These are phyloP conservation scores for Helianthus annuus DNA, from an alignment of 129 eudicot genomes.

Conservation along the genomic window HanXRQr2.0-SUNRISE NC_035442.2:169397781-169398280, in stretches of 20 bases:
- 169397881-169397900: slow-evolving; percentile 18
- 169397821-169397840: too few relatives aligned
- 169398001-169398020: slow-evolving; percentile 25
- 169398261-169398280: too few relatives aligned
- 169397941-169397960: slow-evolving; percentile 29
- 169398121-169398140: too few relatives aligned
- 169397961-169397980: slow-evolving; percentile 38
- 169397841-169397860: not conserved
- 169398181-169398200: too few relatives aligned
- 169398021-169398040: slow-evolving; percentile 15
- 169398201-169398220: too few relatives aligned
- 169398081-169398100: not conserved
- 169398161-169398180: not conserved
- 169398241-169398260: too few relatives aligned
- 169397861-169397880: slow-evolving; percentile 1
- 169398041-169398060: not conserved
- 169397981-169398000: slow-evolving; percentile 26
- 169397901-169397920: slow-evolving; percentile 45
- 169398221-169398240: too few relatives aligned
- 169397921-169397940: slow-evolving; percentile 38
- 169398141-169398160: not conserved
- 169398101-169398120: not conserved
- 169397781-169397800: too few relatives aligned
- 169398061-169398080: not conserved
- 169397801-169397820: too few relatives aligned